These are phyloP conservation scores for Gonium pectorale DNA, from an alignment of 139 green algal genomes.

Conservation along the genomic window DNA sequence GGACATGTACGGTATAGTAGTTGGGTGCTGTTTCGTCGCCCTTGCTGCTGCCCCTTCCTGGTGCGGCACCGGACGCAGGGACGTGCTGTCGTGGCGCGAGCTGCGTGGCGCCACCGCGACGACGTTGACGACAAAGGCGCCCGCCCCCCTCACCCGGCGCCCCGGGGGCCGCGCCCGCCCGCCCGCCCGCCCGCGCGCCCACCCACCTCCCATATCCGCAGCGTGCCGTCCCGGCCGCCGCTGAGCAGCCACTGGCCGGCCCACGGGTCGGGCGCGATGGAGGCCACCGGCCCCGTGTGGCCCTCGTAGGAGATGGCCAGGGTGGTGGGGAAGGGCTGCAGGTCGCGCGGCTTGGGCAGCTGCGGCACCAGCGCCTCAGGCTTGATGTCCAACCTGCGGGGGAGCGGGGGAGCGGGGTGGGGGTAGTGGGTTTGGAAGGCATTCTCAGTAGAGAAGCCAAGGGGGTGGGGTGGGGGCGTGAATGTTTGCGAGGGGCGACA, in stretches of 20 bases:
- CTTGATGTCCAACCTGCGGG: conserved; percentile 69
- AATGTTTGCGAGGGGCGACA: background rate
- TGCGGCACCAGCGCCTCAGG: conserved; percentile 90
- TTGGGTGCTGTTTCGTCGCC: too few species aligned
- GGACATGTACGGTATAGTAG: too few species aligned
- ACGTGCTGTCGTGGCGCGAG: too few species aligned
- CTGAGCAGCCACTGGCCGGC: conserved; percentile 90
- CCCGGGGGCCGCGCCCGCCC: too few species aligned
- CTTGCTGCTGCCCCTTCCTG: too few species aligned
- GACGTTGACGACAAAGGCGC: too few species aligned
- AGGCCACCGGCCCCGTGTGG: conserved; percentile 79
- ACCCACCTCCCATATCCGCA: conserved; percentile 92
- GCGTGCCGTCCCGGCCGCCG: conserved; percentile 73
- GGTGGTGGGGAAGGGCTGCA: conserved; percentile 93
- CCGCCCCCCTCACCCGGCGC: too few species aligned
- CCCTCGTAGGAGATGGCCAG: conserved; percentile 85
- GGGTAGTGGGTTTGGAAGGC: background rate
- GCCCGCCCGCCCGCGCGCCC: too few species aligned
- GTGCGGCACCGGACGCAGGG: too few species aligned
- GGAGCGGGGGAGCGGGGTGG: background rate
- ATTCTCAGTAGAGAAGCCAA: background rate
- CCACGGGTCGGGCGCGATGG: conserved; percentile 69
- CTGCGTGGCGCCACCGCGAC: too few species aligned
- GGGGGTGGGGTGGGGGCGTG: background rate
- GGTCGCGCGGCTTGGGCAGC: conserved; percentile 92